Percentiles rank a stretch among this genome's conserved stretches.
phyloP scores from a whole-genome alignment of 2,329 filamentous ascomycete species.

The Fusarium ambrosium region DNA sequence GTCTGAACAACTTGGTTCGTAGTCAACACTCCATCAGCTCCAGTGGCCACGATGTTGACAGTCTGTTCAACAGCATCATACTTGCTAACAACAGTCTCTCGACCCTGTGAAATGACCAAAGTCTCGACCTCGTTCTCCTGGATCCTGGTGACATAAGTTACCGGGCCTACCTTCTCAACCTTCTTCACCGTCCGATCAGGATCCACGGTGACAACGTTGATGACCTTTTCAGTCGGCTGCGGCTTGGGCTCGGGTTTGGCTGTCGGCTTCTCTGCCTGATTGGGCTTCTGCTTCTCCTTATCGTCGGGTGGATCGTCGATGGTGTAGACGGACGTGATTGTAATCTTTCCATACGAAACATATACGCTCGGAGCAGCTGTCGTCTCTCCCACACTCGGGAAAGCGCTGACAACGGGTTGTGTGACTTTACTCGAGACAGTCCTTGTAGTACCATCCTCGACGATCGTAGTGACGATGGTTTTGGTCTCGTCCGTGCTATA shows the following conservation, averaged over 20 bases:
- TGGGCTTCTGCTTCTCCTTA: not conserved
- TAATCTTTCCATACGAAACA: constrained; percentile 42
- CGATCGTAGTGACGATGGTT: constrained; percentile 24
- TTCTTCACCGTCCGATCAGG: constrained; percentile 41
- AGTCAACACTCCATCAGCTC: constrained; percentile 20
- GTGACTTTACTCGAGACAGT: constrained; percentile 21
- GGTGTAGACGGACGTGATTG: constrained; percentile 42
- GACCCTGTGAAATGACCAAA: constrained; percentile 26
- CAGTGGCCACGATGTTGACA: constrained; percentile 26
- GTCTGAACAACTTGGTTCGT: constrained; percentile 39
- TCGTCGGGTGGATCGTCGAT: not conserved
- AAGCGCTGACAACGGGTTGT: constrained; percentile 17
- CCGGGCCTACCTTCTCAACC: constrained; percentile 39
- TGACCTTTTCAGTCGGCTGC: constrained; percentile 35
- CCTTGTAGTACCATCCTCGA: constrained; percentile 29
- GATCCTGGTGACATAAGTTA: constrained; percentile 38
- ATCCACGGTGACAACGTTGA: constrained; percentile 40
- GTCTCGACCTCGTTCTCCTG: constrained; percentile 36
- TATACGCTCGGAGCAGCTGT: constrained; percentile 43
- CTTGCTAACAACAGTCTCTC: constrained; percentile 32
- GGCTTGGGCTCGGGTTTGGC: constrained; percentile 25
- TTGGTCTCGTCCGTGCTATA: constrained; percentile 5
- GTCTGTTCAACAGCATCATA: constrained; percentile 25
- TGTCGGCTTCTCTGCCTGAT: not conserved
- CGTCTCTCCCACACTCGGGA: constrained; percentile 37